Evolutionary conservation across 129 eudicot genomes (phyloP).

Genomic region (Helianthus tuberosus): DNA sequence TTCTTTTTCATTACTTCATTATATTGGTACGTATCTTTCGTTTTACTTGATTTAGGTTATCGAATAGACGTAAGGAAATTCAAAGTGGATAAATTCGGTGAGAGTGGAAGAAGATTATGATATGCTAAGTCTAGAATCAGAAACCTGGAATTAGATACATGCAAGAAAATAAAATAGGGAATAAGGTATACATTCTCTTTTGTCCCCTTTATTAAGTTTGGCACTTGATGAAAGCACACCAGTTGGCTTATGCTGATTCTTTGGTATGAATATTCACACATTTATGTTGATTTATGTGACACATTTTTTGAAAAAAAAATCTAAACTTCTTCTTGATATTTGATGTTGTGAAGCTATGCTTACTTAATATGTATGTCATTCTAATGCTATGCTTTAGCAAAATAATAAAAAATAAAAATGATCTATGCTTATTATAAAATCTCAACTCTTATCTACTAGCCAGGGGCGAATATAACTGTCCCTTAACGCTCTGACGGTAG

Average conservation of each 20-base stretch:
- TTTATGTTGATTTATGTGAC: conserved; percentile 29
- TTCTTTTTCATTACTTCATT: not conserved
- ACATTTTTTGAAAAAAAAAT: not conserved
- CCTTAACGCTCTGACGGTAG: too few relatives aligned
- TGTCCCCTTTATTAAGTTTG: conserved; percentile 75
- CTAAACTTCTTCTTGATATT: conserved; percentile 2
- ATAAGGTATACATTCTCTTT: conserved; percentile 64
- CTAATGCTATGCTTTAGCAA: not conserved
- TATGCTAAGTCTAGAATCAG: conserved; percentile 78
- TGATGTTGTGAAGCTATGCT: conserved; percentile 23
- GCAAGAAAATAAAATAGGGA: conserved; percentile 29
- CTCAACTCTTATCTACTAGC: too few relatives aligned
- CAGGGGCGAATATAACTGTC: too few relatives aligned
- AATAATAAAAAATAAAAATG: too few relatives aligned
- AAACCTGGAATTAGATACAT: conserved; percentile 55
- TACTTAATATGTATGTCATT: conserved; percentile 28
- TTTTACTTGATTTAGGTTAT: conserved; percentile 24
- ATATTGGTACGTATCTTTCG: conserved; percentile 12
- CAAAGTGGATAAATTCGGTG: conserved; percentile 26
- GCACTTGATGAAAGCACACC: conserved; percentile 48
- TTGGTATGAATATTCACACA: conserved; percentile 48
- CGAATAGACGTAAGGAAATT: conserved; percentile 15
- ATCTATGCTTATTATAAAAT: too few relatives aligned
- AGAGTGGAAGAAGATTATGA: conserved; percentile 54
- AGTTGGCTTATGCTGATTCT: conserved; percentile 45